Conservation (phyloP, 2,329 filamentous ascomycete species). For the Neonectria coccinea region DNA sequence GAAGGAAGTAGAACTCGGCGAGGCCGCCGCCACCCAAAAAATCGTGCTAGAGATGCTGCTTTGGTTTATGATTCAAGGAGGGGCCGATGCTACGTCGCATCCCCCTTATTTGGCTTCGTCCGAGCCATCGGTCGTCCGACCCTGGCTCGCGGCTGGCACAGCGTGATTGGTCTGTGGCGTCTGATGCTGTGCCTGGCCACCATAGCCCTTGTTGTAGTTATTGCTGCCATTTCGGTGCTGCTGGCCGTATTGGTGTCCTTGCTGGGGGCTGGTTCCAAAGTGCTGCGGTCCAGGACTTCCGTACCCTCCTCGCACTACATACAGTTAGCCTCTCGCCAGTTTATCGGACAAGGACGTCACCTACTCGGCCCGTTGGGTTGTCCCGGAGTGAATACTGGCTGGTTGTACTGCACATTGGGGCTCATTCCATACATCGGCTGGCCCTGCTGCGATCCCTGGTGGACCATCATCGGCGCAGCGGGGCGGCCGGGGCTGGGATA, state of each 20-base stretch:
- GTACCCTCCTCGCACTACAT: slow-evolving; percentile 70
- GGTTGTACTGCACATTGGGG: slow-evolving; percentile 78
- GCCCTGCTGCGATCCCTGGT: slow-evolving; percentile 92
- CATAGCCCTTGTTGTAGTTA: slow-evolving; percentile 65
- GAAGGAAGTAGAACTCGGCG: slow-evolving; percentile 37
- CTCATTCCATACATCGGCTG: slow-evolving; percentile 83
- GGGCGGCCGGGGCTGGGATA: slow-evolving; percentile 90
- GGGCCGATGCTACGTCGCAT: slow-evolving; percentile 30
- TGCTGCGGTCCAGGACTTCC: slow-evolving; percentile 70
- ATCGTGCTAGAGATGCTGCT: slow-evolving; percentile 39
- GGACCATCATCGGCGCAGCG: slow-evolving; percentile 89
- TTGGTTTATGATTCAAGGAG: slow-evolving; percentile 34
- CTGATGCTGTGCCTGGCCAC: slow-evolving; percentile 58
- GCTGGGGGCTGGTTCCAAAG: slow-evolving; percentile 74
- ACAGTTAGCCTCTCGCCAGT: slow-evolving; percentile 53
- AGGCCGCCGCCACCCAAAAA: slow-evolving; percentile 41
- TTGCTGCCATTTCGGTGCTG: slow-evolving; percentile 67
- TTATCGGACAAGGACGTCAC: slow-evolving; percentile 53
- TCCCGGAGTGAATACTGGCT: slow-evolving; percentile 77
- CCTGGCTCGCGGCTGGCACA: slow-evolving; percentile 50
- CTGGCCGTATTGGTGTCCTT: slow-evolving; percentile 71
- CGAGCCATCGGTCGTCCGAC: slow-evolving; percentile 52
- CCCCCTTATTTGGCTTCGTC: slow-evolving; percentile 59
- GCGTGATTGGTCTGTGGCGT: slow-evolving; percentile 52
- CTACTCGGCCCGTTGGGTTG: slow-evolving; percentile 78